Evolutionary conservation across 2,329 filamentous ascomycete genomes (phyloP), one percentile per base, ranked within the genome.

Genomic region (Torrubiellomyces zombiae): DNA sequence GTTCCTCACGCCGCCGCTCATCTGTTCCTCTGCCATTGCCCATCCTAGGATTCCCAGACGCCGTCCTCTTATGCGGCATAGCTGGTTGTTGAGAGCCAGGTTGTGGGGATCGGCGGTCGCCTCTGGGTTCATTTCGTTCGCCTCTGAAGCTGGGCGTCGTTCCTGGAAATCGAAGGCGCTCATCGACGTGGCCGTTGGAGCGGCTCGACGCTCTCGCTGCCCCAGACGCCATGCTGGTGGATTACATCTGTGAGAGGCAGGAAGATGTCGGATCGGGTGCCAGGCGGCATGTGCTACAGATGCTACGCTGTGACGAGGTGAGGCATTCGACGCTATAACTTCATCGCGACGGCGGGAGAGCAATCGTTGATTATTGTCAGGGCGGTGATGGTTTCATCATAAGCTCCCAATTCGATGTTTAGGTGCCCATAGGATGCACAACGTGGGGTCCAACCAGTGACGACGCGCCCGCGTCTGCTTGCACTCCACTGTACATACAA

Each of bases 11-110:
- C n/a, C 46, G 43, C 11, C 51, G 38, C 29, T 55, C 51, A 11
- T 50, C 56, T 16, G 55, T 45, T 20, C 45, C 47, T 35, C 58
- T 20, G 5, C 29, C 56, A 42, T 55, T 63, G 11, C 48, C 45
- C 4, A 60, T 51, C 25, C 69, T 56, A 2, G 64, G 59, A 30
- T 67, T 66, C 8, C 62, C 63, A 9, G 70, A 75, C 2, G 64
- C 54, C 11, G 58, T 56, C 27, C 67, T 58, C 48, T 69, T 72
- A 40, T 73, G 67, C 3, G 59, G 45, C 16, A 52, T 51, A 35
- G 49, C 49, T 18, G 51, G 44, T 31, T 44, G 47, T 27, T 48
- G 44, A 21, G 28, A 46, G 28, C 40, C 40, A 8, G 43, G 44
- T n/a, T n/a, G 30, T 46, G 47, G 21, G 45, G 39, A 8, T 51